These are phyloP conservation scores for Fraxinus nigra DNA, from an alignment of 305 asterid genomes.

Conservation along the genomic window DNA sequence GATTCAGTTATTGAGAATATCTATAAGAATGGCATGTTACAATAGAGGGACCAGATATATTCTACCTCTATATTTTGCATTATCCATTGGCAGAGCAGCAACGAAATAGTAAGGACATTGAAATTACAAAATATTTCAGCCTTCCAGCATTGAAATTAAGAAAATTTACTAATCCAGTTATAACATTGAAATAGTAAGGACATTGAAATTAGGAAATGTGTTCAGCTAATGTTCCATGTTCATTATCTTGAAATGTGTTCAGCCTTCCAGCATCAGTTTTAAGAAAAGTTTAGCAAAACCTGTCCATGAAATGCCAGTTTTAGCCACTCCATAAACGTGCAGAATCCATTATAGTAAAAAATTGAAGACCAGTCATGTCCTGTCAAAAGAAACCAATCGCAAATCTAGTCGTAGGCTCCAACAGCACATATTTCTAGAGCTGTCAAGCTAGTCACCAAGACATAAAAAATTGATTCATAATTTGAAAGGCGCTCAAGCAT, in stretches of 20 bases:
- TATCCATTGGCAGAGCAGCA: neutral
- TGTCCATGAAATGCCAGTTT: neutral
- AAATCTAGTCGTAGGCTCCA: neutral
- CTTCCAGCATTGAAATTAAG: neutral
- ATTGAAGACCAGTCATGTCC: neutral
- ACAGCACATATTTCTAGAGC: neutral
- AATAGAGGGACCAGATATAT: neutral
- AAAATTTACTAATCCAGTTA: neutral
- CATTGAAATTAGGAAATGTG: neutral
- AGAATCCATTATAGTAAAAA: neutral
- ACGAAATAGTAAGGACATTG: neutral
- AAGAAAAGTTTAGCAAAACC: slow-evolving; percentile 4
- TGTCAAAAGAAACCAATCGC: neutral
- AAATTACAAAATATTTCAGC: neutral
- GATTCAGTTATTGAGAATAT: neutral
- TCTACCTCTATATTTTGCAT: neutral
- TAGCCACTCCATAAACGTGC: neutral
- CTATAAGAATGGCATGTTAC: neutral
- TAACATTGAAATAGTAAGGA: neutral
- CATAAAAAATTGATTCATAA: neutral
- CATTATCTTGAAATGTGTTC: neutral
- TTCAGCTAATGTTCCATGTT: neutral
- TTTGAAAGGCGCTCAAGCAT: neutral
- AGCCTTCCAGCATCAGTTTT: slow-evolving; percentile 16
- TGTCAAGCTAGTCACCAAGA: neutral